phyloP scores from a whole-genome alignment of 768 basidiomycete species.

The Dendrothele bispora region DNA sequence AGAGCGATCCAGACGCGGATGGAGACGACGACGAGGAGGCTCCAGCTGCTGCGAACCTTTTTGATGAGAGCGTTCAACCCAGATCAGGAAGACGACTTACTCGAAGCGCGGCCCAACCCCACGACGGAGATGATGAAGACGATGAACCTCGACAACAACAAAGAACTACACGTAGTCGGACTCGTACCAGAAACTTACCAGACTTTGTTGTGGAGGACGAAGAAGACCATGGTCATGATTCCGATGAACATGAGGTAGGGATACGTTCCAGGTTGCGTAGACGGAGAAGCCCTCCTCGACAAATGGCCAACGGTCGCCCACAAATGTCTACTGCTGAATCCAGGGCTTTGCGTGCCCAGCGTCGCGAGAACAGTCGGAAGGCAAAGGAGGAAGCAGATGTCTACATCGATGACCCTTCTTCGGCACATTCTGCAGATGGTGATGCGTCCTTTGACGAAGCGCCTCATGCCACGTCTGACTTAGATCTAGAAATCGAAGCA shows the following conservation, averaged over 20 bases:
- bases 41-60: slow-evolving; percentile 11
- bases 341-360: not conserved
- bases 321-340: not conserved
- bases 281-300: not conserved
- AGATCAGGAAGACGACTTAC: not conserved
- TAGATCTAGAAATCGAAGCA: slow-evolving; percentile 39
- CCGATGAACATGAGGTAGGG: not conserved
- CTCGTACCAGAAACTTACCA: slow-evolving; percentile 35
- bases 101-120: slow-evolving; percentile 19
- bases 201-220: slow-evolving; percentile 8
- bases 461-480: slow-evolving; percentile 43
- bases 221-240: not conserved
- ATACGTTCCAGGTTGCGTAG: not conserved
- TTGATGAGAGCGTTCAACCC: slow-evolving; percentile 8
- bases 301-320: not conserved
- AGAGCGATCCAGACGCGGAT: slow-evolving; percentile 28
- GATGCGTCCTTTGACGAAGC: slow-evolving; percentile 53
- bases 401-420: slow-evolving; percentile 47
- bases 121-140: slow-evolving; percentile 47
- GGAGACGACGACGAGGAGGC: slow-evolving; percentile 25
- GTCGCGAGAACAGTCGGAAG: slow-evolving; percentile 5
- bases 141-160: slow-evolving; percentile 29
- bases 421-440: slow-evolving; percentile 50
- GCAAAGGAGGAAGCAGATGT: slow-evolving; percentile 47
- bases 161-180: slow-evolving; percentile 39